phyloP scores from a whole-genome alignment of 345 rosid genomes.

The Arabis hirsuta region DNA sequence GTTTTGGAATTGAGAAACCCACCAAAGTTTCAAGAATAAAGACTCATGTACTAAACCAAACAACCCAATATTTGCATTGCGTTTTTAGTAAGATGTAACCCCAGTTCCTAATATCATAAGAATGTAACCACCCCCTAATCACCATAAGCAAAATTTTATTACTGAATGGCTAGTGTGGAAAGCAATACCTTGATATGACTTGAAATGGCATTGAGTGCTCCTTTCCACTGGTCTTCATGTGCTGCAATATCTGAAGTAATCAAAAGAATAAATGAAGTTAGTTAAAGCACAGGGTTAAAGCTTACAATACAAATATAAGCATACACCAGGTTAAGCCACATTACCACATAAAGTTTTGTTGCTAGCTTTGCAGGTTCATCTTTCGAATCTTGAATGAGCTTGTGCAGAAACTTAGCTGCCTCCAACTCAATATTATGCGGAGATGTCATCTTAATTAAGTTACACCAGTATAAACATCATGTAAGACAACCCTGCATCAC shows the following conservation, averaged over 20 bases:
- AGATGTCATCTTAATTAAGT: conserved; percentile 54
- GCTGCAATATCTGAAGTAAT: conserved; percentile 80
- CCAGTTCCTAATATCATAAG: conserved; percentile 3
- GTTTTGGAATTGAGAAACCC: background rate
- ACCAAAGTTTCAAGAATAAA: conserved; percentile 14
- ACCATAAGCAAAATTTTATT: background rate
- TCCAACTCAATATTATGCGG: conserved; percentile 92
- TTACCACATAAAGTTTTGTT: conserved; percentile 91
- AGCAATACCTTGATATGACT: conserved; percentile 89
- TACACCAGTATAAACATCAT: conserved; percentile 35
- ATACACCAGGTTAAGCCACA: conserved; percentile 28
- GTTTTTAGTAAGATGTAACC: conserved; percentile 9
- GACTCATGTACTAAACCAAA: no score
- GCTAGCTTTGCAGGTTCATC: conserved; percentile 97
- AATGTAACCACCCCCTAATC: background rate
- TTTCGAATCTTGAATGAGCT: conserved; percentile 94
- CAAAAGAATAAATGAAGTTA: conserved; percentile 30
- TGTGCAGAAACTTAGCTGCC: conserved; percentile 98
- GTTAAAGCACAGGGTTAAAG: conserved; percentile 23
- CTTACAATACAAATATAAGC: background rate
- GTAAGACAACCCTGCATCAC: conserved; percentile 35
- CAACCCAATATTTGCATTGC: background rate
- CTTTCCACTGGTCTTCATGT: conserved; percentile 97
- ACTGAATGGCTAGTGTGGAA: conserved; percentile 1
- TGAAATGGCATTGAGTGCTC: conserved; percentile 99